Percentiles rank a stretch among this genome's conserved stretches.
These are phyloP conservation scores for Huiozyma naganishii DNA, from an alignment of 805 yeast genomes.

Conservation along the genomic window DNA sequence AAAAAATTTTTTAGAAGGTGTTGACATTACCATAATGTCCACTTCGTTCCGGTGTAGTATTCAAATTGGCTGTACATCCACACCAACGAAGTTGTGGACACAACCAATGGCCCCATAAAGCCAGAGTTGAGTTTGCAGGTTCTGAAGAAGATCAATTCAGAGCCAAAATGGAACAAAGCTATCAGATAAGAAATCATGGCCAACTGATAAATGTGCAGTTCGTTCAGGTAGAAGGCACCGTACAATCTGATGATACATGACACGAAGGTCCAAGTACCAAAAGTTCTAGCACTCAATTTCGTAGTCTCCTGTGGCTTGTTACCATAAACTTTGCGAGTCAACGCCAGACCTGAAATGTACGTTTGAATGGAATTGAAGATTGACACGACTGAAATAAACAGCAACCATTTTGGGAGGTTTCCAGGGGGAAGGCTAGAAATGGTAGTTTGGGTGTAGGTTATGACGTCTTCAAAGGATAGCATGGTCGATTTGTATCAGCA, in stretches of 20 bases:
- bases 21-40: not conserved
- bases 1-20: no score
- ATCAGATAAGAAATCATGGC: constrained; percentile 71
- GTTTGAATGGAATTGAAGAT: constrained; percentile 84
- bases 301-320: constrained; percentile 50
- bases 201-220: constrained; percentile 63
- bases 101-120: constrained; percentile 78
- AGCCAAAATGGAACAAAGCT: constrained; percentile 73
- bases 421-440: constrained; percentile 35
- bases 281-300: constrained; percentile 80
- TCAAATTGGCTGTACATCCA: constrained; percentile 77
- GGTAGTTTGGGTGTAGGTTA: constrained; percentile 21
- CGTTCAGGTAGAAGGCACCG: constrained; percentile 69
- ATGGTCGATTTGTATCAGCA: constrained; percentile 6
- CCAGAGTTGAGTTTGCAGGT: constrained; percentile 85
- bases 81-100: constrained; percentile 54
- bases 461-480: constrained; percentile 26
- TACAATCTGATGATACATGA: constrained; percentile 76
- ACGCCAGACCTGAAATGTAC: constrained; percentile 58
- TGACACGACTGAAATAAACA: constrained; percentile 81
- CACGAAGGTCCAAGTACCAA: constrained; percentile 95
- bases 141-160: constrained; percentile 71
- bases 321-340: constrained; percentile 75
- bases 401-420: constrained; percentile 62
- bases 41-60: constrained; percentile 37